A percentile compares a stretch with the other conserved stretches of the same genome.
These are phyloP conservation scores for Cladophialophora yegresii DNA, from an alignment of 2,329 filamentous ascomycete genomes.

Conservation along the genomic window DNA sequence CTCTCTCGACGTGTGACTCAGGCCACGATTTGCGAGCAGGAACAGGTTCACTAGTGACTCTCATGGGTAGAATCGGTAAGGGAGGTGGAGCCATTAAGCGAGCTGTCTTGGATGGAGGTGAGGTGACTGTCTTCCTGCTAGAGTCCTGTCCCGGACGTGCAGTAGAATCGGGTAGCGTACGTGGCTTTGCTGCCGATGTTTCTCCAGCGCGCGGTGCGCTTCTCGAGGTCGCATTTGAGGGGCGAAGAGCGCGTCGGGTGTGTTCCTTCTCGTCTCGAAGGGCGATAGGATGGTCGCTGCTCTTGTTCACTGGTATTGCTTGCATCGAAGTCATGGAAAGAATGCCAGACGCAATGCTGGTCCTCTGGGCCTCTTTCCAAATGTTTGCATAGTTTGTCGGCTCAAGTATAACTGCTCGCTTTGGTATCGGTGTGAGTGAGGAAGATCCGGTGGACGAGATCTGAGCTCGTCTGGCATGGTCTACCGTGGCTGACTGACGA, in stretches of 20 bases:
- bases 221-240: not conserved
- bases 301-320: not conserved
- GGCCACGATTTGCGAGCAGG: constrained; percentile 8
- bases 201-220: not conserved
- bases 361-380: not conserved
- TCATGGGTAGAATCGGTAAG: not conserved
- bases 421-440: not conserved
- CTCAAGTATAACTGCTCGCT: not conserved
- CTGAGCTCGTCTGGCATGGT: not conserved
- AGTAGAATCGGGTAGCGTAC: not conserved
- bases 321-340: not conserved
- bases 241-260: not conserved
- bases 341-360: not conserved
- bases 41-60: not conserved
- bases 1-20: not conserved
- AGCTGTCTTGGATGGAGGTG: not conserved
- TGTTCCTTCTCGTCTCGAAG: not conserved
- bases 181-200: not conserved
- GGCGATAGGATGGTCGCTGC: not conserved
- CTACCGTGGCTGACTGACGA: not conserved
- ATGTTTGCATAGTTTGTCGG: not conserved
- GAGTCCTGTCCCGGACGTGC: not conserved
- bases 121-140: not conserved
- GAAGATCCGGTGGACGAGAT: not conserved
- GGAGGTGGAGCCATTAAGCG: constrained; percentile 16